Conservation (phyloP, 1,284 basidiomycete genomes). For the Ustilago tritici region DNA sequence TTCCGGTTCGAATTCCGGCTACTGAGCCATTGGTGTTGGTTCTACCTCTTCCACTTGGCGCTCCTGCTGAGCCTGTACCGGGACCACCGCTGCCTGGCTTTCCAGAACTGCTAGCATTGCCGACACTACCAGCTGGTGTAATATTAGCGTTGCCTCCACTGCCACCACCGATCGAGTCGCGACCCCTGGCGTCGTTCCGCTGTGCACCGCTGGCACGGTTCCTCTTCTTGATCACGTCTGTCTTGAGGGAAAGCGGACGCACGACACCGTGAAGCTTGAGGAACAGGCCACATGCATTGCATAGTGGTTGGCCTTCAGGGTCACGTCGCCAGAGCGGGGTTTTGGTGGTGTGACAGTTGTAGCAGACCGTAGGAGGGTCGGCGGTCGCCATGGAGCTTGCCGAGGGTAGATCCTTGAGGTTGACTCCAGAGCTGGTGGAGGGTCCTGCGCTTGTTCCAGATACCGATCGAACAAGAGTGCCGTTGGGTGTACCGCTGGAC, state of each 20-base stretch:
- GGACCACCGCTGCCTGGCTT: slow-evolving; percentile 16
- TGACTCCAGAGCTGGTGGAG: slow-evolving; percentile 23
- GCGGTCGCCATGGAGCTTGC: slow-evolving; percentile 55
- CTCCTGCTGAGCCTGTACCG: neutral
- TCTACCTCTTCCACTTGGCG: slow-evolving; percentile 1
- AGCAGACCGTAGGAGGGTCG: slow-evolving; percentile 79
- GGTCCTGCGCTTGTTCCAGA: slow-evolving; percentile 22
- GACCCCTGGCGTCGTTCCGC: slow-evolving; percentile 28
- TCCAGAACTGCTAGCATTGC: slow-evolving; percentile 2
- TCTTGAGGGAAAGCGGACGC: slow-evolving; percentile 91
- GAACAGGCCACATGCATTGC: slow-evolving; percentile 71
- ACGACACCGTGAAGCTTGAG: slow-evolving; percentile 96
- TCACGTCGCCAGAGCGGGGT: slow-evolving; percentile 95
- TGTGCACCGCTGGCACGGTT: slow-evolving; percentile 61
- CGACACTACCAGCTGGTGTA: slow-evolving; percentile 24
- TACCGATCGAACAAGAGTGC: slow-evolving; percentile 12
- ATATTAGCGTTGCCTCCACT: slow-evolving; percentile 29
- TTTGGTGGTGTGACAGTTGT: slow-evolving; percentile 94
- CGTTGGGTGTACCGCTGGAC: slow-evolving; percentile 12
- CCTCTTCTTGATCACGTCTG: slow-evolving; percentile 96
- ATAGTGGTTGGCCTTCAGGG: slow-evolving; percentile 92
- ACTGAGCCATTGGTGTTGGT: slow-evolving; percentile 39
- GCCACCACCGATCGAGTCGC: slow-evolving; percentile 17
- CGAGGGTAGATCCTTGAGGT: slow-evolving; percentile 45
- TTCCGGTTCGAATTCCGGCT: slow-evolving; percentile 47